Evolutionary conservation across 208 protist genomes (phyloP), one percentile per base, ranked within the genome.

Genomic region (Trypanosoma brucei): DNA sequence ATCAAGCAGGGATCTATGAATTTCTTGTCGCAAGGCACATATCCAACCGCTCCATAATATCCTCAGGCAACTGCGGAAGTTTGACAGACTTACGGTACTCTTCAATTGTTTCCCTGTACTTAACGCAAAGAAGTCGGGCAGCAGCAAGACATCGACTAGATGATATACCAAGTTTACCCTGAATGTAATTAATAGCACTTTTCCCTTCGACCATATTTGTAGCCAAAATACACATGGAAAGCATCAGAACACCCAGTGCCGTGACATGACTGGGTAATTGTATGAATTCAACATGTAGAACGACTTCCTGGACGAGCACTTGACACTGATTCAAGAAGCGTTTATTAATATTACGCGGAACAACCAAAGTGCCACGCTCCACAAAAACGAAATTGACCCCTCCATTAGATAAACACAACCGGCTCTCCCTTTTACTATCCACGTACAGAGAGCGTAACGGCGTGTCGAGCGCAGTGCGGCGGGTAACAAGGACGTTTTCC

Each of bases 271-370:
- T 80, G 44, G 70, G 65, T 42, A 90, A 59, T 30, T 80, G 83
- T n/a, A 93, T 68, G 50, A 93, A 93, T 70, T 93, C 83, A 4
- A 88, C 87, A 58, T 93, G 81, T 0, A 70, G 81, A 3, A 91
- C 81, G 22, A 82, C 76, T 62, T 91, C 82, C 59, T 88, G 78
- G 13, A 73, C 83, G 31, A 93, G 80, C 45, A 82, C 56, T 54
- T 93, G 81, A 70, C 83, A 88, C 36, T 91, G 61, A 60, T 86
- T 67, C 30, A 93, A 72, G 49, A 93, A 79, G 51, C 51, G 46
- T 9, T 65, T n/a, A 75, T 93, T 93, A 57, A 91, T 78, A 55
- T 72, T 78, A 30, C 81, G 78, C 51, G 90, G 63, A 35, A 93
- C 75, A n/a, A 75, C 72, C 49, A 83, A 81, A 13, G 60, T 65